Base-by-base conservation (phyloP, 202 grass and related monocot genomes). In the Miscanthus sacchariflorus region DNA sequence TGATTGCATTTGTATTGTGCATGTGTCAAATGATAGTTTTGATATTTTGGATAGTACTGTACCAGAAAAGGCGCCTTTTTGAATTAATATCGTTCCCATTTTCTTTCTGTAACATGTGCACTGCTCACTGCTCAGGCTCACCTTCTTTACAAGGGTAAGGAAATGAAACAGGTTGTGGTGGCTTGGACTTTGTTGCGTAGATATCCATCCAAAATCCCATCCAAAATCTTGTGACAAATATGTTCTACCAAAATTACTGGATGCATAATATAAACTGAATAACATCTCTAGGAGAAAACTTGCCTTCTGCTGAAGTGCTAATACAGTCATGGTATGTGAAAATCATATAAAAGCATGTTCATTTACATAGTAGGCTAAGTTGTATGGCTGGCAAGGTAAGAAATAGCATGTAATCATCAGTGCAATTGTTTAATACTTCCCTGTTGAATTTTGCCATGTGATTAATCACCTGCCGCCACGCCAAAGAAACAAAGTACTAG, bases 321-420 rank as follows among this genome's bases (percentile, higher is more conserved):
- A 5, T 72, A 46, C 39, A 69, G 7, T 5, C 24, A 63, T 46
- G 2, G 6, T 61, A 83, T 14, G 76, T 83, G 45, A 35, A 59
- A 77, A 77, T 4, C 36, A 44, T 81, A 68, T 82, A 21, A 23
- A 56, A 66, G 35, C 63, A 70, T 36, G 19, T 45, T 46, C 11
- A 59, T 77, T 83, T 76, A 35, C 36, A 87, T 72, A 40, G 28
- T 71, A 50, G 46, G 50, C 64, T 48, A 72, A 49, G 6, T 14
- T 27, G 65, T 39, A 71, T 68, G 43, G 52, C 25, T 68, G 56
- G 5, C 28, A 76, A 68, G 4, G 71, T 49, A 65, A 78, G 18
- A 12, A 39, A 78, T 14, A 54, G 4, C 28, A 58, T 58, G 4
- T 36, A 35, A 61, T 63, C 33, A 63, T 40, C 35, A 79, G 25